phyloP scores from a whole-genome alignment of 108 stramenopile genomes.

The Fistulifera pelliculosa region DNA sequence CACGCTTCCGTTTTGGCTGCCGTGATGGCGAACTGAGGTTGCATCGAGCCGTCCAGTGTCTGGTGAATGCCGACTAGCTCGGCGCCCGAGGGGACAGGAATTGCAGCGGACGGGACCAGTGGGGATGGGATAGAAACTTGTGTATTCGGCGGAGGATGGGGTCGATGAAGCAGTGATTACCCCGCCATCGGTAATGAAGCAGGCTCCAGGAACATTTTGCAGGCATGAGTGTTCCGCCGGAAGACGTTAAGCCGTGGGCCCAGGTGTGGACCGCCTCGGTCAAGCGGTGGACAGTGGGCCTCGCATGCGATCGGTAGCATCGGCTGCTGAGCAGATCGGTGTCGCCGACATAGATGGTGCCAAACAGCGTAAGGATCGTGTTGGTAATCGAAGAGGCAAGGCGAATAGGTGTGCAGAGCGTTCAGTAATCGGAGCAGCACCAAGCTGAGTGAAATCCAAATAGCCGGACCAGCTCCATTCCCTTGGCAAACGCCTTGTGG shows the following conservation, averaged over 20 bases:
- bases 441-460: too few relatives aligned
- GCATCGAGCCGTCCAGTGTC: too few relatives aligned
- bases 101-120: too few relatives aligned
- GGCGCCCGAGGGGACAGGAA: too few relatives aligned
- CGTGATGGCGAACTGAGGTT: too few relatives aligned
- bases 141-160: too few relatives aligned
- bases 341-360: constrained; percentile 25
- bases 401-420: neutral
- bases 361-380: neutral
- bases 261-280: neutral
- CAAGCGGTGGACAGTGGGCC: neutral
- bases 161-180: too few relatives aligned
- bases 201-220: constrained; percentile 2
- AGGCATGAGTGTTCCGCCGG: neutral
- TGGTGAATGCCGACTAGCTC: too few relatives aligned
- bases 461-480: too few relatives aligned
- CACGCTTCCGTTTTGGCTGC: too few relatives aligned
- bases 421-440: neutral
- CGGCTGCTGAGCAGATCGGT: constrained; percentile 11
- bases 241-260: neutral
- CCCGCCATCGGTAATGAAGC: neutral
- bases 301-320: neutral
- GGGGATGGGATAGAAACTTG: too few relatives aligned
- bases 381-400: neutral
- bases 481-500: too few relatives aligned